A percentile compares a stretch with the other conserved stretches of the same genome.
phyloP scores from a whole-genome alignment of 345 rosid species.

The Camelina hispida region DNA sequence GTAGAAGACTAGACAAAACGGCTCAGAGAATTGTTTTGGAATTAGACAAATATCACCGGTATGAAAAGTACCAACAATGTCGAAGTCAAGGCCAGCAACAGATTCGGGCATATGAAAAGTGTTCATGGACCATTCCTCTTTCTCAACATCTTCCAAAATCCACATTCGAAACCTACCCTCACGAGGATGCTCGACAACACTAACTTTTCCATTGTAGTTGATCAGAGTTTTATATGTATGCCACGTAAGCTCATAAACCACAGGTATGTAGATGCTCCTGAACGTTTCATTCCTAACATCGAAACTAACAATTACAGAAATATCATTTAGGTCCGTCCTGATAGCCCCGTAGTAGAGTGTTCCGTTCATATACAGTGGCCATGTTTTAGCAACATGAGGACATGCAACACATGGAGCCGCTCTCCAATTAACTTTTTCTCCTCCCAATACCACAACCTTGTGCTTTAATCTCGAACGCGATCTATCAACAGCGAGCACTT shows the following conservation, averaged over 20 bases:
- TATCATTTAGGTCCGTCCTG: background rate
- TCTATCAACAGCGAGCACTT: conserved; percentile 5
- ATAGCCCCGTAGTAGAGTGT: background rate
- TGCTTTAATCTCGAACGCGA: background rate
- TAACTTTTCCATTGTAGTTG: conserved; percentile 1
- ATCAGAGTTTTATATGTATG: conserved; percentile 1
- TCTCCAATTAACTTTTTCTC: conserved; percentile 7
- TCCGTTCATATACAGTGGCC: conserved; percentile 15
- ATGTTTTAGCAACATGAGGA: background rate
- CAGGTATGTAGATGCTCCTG: background rate
- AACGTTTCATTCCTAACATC: conserved; percentile 20
- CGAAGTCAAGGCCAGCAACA: background rate
- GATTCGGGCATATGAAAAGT: conserved; percentile 1
- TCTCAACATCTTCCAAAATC: background rate
- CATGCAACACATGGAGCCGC: background rate
- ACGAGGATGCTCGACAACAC: conserved; percentile 23
- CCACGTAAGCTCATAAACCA: background rate
- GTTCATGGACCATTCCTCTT: conserved; percentile 15
- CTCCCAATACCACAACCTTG: background rate
- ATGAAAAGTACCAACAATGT: background rate
- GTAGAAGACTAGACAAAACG: conserved; percentile 10
- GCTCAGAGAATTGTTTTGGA: conserved; percentile 5
- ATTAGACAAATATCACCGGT: conserved; percentile 13
- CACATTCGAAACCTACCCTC: background rate
- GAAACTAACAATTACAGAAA: conserved; percentile 15